A percentile compares a stretch with the other conserved stretches of the same genome.
phyloP scores from a whole-genome alignment of 2,329 filamentous ascomycete genomes.

The Pezicula neosporulosa region DNA sequence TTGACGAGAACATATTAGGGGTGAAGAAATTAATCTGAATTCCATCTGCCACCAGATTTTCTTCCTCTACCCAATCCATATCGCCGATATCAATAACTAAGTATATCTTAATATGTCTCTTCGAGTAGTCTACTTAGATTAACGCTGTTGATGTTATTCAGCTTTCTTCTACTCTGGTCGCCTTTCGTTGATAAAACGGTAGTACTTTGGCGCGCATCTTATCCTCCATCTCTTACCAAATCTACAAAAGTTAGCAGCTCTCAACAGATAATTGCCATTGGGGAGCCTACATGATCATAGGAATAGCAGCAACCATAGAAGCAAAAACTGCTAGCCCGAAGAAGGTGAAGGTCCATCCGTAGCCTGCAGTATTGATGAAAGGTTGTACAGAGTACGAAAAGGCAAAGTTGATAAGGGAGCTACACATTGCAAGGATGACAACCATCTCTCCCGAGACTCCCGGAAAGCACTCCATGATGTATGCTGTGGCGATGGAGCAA shows the following conservation, averaged over 20 bases:
- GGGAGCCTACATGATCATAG: not conserved
- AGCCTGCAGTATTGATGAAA: slow-evolving; percentile 31
- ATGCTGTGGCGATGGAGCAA: slow-evolving; percentile 35
- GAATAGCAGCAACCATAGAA: not conserved
- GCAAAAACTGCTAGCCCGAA: slow-evolving; percentile 16
- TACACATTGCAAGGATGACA: slow-evolving; percentile 33
- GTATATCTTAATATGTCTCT: too few relatives aligned
- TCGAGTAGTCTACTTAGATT: too few relatives aligned
- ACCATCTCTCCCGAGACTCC: slow-evolving; percentile 35
- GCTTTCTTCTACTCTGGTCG: too few relatives aligned
- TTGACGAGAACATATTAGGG: too few relatives aligned
- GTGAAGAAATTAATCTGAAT: too few relatives aligned
- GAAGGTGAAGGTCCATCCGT: slow-evolving; percentile 30
- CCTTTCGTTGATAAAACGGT: not conserved
- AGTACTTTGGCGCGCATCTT: not conserved
- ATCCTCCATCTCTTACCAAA: not conserved
- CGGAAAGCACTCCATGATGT: slow-evolving; percentile 33
- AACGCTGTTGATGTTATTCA: too few relatives aligned
- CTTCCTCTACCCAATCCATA: too few relatives aligned
- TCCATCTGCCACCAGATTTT: too few relatives aligned
- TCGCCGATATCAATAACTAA: too few relatives aligned
- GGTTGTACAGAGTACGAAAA: slow-evolving; percentile 36
- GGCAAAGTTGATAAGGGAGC: slow-evolving; percentile 25
- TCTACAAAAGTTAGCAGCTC: too few relatives aligned
- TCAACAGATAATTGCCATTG: too few relatives aligned